phyloP scores from a whole-genome alignment of 441 rosid genomes.

The Pelargonium myrrhifolium region DNA sequence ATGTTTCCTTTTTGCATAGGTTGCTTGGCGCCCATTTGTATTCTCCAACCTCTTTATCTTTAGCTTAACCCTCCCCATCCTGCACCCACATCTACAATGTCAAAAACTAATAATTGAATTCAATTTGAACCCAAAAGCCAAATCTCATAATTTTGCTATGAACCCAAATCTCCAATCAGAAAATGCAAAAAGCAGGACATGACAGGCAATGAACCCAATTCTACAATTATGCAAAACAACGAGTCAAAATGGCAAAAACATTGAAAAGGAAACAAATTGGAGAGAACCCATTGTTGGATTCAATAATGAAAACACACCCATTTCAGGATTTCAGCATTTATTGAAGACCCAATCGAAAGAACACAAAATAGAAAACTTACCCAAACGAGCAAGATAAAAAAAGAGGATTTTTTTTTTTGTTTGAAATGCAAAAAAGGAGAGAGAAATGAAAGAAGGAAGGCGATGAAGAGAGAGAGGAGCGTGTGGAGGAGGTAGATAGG shows the following conservation, averaged over 20 bases:
- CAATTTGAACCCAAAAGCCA: background rate
- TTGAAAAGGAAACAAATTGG: too few relatives aligned
- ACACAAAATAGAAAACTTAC: constrained; percentile 20
- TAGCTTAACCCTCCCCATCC: constrained; percentile 90
- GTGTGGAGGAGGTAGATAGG: constrained; percentile 28
- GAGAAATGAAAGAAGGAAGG: background rate
- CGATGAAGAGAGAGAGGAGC: constrained; percentile 29
- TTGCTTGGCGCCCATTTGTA: constrained; percentile 59
- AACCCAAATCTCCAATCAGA: background rate
- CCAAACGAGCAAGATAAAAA: constrained; percentile 43
- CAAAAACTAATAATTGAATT: constrained; percentile 14
- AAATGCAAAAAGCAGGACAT: background rate
- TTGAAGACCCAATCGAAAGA: background rate
- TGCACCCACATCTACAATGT: constrained; percentile 23
- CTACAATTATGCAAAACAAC: background rate
- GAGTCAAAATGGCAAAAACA: background rate
- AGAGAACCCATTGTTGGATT: too few relatives aligned
- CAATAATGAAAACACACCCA: background rate
- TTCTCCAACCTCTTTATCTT: constrained; percentile 70
- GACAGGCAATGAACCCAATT: background rate
- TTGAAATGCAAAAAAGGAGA: constrained; percentile 21
- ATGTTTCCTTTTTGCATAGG: constrained; percentile 64
- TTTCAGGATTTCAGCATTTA: too few relatives aligned
- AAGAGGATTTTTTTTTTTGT: too few relatives aligned
- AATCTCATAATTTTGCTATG: background rate